phyloP scores from a whole-genome alignment of 345 rosid species.

The Stellera chamaejasme region DNA sequence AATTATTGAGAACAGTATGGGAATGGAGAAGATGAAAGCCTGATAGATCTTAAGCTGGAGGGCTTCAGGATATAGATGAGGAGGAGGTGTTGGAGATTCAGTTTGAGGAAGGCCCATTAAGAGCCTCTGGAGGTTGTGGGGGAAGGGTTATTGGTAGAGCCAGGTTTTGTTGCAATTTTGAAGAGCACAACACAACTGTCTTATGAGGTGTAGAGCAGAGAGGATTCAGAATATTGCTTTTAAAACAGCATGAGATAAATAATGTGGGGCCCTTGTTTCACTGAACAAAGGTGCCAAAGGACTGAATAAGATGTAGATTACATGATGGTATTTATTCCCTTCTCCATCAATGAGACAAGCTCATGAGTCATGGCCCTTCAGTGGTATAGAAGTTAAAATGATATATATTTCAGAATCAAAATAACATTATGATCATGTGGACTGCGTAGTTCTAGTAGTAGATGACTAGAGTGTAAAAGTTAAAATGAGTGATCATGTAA shows the following conservation, averaged over 20 bases:
- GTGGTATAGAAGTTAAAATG: slow-evolving; percentile 1
- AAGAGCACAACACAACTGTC: no score
- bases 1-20: slow-evolving; percentile 84
- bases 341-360: slow-evolving; percentile 34
- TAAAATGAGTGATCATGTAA: slow-evolving; percentile 12
- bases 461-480: not conserved
- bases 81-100: slow-evolving; percentile 36
- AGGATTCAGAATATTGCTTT: slow-evolving; percentile 4
- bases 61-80: slow-evolving; percentile 77
- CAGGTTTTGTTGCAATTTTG: no score
- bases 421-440: slow-evolving; percentile 6
- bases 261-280: not conserved
- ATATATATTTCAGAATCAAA: slow-evolving; percentile 2
- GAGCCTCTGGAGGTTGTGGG: not conserved
- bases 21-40: slow-evolving; percentile 95
- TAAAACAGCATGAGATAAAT: not conserved
- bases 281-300: not conserved
- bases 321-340: slow-evolving; percentile 20
- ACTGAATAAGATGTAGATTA: slow-evolving; percentile 23
- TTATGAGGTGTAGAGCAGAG: not conserved
- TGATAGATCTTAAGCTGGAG: slow-evolving; percentile 90
- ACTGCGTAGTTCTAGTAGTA: slow-evolving; percentile 3
- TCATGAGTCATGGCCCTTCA: slow-evolving; percentile 24
- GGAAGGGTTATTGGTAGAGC: no score
- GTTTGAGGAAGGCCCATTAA: slow-evolving; percentile 60